Evolutionary conservation across 495 filamentous ascomycete genomes (phyloP).

Genomic region (Neurospora sp.): DNA sequence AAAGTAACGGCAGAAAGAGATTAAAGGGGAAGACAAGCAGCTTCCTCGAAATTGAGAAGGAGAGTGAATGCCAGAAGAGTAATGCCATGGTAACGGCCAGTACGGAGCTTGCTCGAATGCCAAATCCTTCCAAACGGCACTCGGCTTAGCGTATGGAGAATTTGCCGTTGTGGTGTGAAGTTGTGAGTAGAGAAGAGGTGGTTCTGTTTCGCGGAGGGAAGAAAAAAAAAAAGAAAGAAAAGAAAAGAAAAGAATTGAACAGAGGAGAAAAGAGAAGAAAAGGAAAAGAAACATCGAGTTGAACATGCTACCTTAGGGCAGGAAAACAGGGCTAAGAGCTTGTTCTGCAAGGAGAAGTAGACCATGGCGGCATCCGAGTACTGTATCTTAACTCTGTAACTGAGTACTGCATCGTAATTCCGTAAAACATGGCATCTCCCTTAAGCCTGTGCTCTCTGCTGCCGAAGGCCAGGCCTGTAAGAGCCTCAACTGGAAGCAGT

Average conservation of each 20-base stretch:
- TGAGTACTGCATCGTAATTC: background rate
- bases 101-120: background rate
- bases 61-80: background rate
- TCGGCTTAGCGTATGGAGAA: background rate
- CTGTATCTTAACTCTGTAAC: too few species aligned
- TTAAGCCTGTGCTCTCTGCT: background rate
- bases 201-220: background rate
- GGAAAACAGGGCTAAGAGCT: background rate
- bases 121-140: background rate
- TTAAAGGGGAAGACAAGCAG: background rate
- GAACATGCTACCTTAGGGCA: background rate
- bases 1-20: background rate
- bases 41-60: background rate
- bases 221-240: background rate
- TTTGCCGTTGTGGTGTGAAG: background rate
- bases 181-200: background rate
- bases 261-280: background rate
- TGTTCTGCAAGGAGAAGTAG: background rate
- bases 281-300: background rate
- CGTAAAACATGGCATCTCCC: background rate
- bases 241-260: background rate
- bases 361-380: background rate
- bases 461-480: background rate
- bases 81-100: background rate
- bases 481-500: background rate